Conservation (phyloP, 2,329 filamentous ascomycete species). For the Ceratocystis diversiconidia region DNA sequence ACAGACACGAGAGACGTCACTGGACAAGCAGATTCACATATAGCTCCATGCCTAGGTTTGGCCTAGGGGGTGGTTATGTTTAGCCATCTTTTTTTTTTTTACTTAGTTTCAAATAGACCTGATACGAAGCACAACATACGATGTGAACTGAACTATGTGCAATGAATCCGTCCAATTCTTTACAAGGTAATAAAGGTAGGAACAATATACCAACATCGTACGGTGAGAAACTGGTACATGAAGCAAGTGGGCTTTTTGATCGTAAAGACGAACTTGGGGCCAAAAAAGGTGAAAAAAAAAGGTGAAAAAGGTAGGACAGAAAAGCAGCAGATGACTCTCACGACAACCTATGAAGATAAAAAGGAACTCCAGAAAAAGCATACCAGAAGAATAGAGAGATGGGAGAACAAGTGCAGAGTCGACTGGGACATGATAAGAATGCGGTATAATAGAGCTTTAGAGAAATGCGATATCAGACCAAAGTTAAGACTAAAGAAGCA, state of each 20-base stretch:
- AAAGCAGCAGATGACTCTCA: neutral
- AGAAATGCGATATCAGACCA: conserved; percentile 6
- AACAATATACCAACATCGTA: neutral
- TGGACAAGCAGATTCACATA: neutral
- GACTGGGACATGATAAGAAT: neutral
- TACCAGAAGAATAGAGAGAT: neutral
- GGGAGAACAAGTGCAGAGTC: conserved; percentile 7
- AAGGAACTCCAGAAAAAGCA: conserved; percentile 4
- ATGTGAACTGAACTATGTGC: neutral
- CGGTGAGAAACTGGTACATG: neutral
- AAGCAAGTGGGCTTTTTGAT: neutral
- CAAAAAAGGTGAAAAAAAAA: neutral
- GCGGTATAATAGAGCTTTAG: neutral
- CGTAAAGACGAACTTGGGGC: neutral
- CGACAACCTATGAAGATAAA: conserved; percentile 3
- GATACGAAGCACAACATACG: neutral
- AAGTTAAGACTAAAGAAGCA: conserved; percentile 11
- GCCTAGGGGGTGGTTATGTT: neutral
- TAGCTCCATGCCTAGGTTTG: neutral
- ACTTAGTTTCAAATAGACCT: neutral
- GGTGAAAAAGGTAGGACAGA: neutral
- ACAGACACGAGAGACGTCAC: neutral
- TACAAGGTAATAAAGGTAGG: too few relatives aligned
- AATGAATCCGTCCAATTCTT: too few relatives aligned
- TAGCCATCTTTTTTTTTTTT: neutral